Evolutionary conservation across 495 filamentous ascomycete species (phyloP).

Genomic region (Neurospora cerealis): DNA sequence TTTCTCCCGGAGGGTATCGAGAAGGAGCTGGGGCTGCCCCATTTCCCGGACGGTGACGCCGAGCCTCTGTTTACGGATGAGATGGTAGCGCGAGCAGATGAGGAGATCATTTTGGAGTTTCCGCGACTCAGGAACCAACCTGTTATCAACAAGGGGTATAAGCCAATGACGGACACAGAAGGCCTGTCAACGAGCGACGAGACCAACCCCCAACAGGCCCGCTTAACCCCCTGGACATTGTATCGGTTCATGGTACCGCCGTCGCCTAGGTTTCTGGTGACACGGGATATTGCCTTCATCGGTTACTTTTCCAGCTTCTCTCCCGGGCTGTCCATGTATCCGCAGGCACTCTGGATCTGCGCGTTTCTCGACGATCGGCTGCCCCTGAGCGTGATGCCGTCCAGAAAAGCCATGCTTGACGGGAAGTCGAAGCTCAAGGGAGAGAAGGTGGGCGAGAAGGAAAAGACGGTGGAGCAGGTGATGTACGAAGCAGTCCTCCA

Average conservation of each 20-base stretch:
- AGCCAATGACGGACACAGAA: slow-evolving; percentile 31
- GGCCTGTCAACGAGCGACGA: slow-evolving; percentile 23
- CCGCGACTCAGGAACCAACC: slow-evolving; percentile 49
- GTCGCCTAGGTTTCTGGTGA: slow-evolving; percentile 34
- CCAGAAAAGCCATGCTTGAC: background rate
- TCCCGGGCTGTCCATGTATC: slow-evolving; percentile 52
- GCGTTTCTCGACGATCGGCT: slow-evolving; percentile 46
- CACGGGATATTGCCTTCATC: slow-evolving; percentile 55
- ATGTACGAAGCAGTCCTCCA: slow-evolving; percentile 51
- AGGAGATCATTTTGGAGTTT: slow-evolving; percentile 55
- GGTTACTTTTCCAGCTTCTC: slow-evolving; percentile 56
- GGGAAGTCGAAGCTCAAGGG: background rate
- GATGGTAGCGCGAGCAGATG: slow-evolving; percentile 39
- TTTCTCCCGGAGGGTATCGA: slow-evolving; percentile 50
- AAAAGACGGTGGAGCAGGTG: slow-evolving; percentile 22
- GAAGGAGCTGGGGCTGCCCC: slow-evolving; percentile 34
- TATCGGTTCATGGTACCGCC: slow-evolving; percentile 65
- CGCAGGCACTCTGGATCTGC: slow-evolving; percentile 62
- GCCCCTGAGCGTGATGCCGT: slow-evolving; percentile 10
- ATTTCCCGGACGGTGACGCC: slow-evolving; percentile 10
- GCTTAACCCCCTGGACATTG: slow-evolving; percentile 38
- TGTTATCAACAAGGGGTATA: slow-evolving; percentile 30
- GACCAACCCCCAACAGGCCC: slow-evolving; percentile 23
- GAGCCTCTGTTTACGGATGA: slow-evolving; percentile 24
- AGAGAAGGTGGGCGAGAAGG: background rate